Conservation (phyloP, 371 early-diverging fungal species). For the Haplosporangium sp. region DNA sequence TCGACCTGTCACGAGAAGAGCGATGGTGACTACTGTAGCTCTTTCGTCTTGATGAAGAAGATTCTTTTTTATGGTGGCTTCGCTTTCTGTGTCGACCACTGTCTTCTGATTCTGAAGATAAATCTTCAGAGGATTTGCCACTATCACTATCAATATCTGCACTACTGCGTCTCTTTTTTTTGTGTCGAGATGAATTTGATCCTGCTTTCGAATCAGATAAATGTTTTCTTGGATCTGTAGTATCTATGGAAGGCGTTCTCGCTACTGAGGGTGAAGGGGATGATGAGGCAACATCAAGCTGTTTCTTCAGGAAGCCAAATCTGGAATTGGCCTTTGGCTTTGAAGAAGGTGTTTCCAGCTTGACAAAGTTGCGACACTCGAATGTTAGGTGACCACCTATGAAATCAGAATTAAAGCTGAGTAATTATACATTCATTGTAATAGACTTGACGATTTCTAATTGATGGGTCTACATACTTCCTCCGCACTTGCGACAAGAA, state of each 20-base stretch:
- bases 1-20: conserved; percentile 21
- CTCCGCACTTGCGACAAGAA: conserved; percentile 50
- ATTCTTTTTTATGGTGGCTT: conserved; percentile 17
- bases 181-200: conserved; percentile 9
- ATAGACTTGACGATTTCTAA: not conserved
- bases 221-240: not conserved
- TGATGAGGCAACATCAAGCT: conserved; percentile 5
- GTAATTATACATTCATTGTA: not conserved
- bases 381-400: conserved; percentile 54
- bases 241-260: conserved; percentile 2
- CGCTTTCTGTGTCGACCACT: conserved; percentile 23
- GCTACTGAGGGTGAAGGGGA: conserved; percentile 12
- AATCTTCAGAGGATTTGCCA: conserved; percentile 9
- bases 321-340: conserved; percentile 37
- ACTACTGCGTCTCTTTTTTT: conserved; percentile 21
- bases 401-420: not conserved
- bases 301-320: conserved; percentile 42
- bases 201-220: not conserved
- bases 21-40: conserved; percentile 12
- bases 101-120: conserved; percentile 39
- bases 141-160: conserved; percentile 9
- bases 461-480: conserved; percentile 24
- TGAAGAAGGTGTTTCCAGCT: conserved; percentile 34
- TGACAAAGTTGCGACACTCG: conserved; percentile 51
- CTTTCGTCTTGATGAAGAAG: conserved; percentile 21